Evolutionary conservation across 495 filamentous ascomycete species (phyloP), one percentile per base, ranked within the genome.

Genomic region (Xylaria cubensis): DNA sequence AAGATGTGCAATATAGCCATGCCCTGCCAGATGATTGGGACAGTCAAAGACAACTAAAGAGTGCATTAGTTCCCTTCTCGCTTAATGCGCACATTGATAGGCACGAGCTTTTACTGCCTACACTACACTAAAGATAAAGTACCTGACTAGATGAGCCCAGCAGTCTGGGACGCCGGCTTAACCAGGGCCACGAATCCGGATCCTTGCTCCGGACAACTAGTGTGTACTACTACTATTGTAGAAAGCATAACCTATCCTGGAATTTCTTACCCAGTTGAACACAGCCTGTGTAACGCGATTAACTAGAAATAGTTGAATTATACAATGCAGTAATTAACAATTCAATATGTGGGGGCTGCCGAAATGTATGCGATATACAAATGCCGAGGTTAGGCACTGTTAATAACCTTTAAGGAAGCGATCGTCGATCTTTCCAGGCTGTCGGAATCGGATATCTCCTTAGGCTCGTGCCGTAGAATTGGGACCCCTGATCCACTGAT

Each of bases 1-100:
- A 84, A 80, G 82, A 84, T 82, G 82, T 81, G 82, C 82, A 74
- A 75, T 84, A 83, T 83, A 82, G 76, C 3, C 19, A 56, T 42
- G 56, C 34, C 48, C 46, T 56, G 74, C 78, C 76, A 67, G 74
- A 71, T 77, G 67, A 56, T 73, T 78, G 77, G 77, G 76, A 78
- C 71, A 62, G 67, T 64, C 70, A 70, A 48, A 61, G 39, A 44
- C 12, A 29, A 69, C n/a, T 48, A 12, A 69, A 61, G 26, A 55
- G 67, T 73, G 72, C 71, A 77, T 79, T 77, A 77, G 72, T 72
- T 77, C 75, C 76, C 74, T 71, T 78, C 53, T 77, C 76, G 73
- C 74, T 75, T 73, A 74, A 76, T 67, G 76, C 73, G 76, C 64
- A 66, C 48, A 21, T 66, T 50, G 10, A 66, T 50, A 51, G 24